phyloP scores from a whole-genome alignment of 2,329 filamentous ascomycete species.

The Macrophomina tecta region DNA sequence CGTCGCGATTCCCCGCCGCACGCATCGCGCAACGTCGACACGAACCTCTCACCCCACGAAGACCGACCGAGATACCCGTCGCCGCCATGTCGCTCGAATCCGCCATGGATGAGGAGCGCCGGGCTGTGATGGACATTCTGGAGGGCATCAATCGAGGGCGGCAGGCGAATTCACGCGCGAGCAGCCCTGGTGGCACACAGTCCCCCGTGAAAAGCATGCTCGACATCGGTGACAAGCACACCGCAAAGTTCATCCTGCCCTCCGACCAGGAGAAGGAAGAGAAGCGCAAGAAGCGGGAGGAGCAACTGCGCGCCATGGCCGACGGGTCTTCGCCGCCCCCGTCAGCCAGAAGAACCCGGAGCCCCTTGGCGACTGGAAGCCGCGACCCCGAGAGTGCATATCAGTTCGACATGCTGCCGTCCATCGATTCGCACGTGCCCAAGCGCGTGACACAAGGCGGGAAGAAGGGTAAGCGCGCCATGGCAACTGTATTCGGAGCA shows the following conservation, averaged over 20 bases:
- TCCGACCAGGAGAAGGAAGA: slow-evolving; percentile 28
- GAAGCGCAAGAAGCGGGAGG: slow-evolving; percentile 18
- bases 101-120: slow-evolving; percentile 76
- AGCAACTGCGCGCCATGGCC: slow-evolving; percentile 43
- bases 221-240: slow-evolving; percentile 37
- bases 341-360: slow-evolving; percentile 43
- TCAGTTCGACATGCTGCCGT: slow-evolving; percentile 54
- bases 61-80: slow-evolving; percentile 13
- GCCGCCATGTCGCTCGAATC: slow-evolving; percentile 76
- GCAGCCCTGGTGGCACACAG: slow-evolving; percentile 54
- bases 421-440: slow-evolving; percentile 50
- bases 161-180: slow-evolving; percentile 54
- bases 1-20: slow-evolving; percentile 2
- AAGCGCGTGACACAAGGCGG: slow-evolving; percentile 51
- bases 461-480: slow-evolving; percentile 49
- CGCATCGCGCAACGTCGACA: neutral
- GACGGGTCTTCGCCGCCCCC: slow-evolving; percentile 41
- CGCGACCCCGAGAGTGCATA: slow-evolving; percentile 46
- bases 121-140: slow-evolving; percentile 73
- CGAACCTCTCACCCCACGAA: neutral
- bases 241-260: slow-evolving; percentile 27
- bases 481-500: slow-evolving; percentile 49
- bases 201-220: slow-evolving; percentile 73
- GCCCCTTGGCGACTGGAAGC: slow-evolving; percentile 36
- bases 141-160: slow-evolving; percentile 52